Conservation (phyloP, 2,329 filamentous ascomycete species). For the Colletotrichum abscissum region DNA sequence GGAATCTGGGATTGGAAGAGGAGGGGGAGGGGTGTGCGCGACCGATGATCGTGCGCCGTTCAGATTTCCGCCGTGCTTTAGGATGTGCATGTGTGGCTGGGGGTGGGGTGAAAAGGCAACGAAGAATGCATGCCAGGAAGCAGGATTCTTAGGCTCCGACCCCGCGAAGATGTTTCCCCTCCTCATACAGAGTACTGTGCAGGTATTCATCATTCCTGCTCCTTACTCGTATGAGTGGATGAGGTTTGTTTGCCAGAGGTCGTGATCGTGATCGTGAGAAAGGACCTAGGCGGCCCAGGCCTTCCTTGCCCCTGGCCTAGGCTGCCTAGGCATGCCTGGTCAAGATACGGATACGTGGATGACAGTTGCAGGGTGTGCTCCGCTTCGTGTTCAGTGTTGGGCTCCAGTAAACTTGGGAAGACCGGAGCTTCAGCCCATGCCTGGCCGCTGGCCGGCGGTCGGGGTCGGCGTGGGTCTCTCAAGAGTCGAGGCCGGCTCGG, state of each 20-base stretch:
- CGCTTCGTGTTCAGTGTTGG: background rate
- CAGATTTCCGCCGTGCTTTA: background rate
- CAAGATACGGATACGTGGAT: background rate
- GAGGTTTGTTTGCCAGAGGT: background rate
- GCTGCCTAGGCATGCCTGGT: background rate
- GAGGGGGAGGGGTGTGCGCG: conserved; percentile 3
- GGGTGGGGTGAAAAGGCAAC: conserved; percentile 9
- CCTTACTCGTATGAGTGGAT: background rate
- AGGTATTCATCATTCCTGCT: background rate
- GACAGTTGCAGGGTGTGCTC: background rate
- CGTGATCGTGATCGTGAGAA: background rate
- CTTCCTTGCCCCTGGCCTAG: background rate
- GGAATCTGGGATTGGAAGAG: background rate
- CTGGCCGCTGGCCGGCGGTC: conserved; percentile 19
- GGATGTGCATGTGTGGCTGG: conserved; percentile 16
- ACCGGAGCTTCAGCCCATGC: background rate
- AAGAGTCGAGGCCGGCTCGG: conserved; percentile 22
- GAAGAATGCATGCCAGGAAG: conserved; percentile 18
- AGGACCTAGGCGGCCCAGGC: background rate
- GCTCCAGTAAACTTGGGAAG: conserved; percentile 1
- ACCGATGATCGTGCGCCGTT: conserved; percentile 5
- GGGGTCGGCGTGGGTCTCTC: conserved; percentile 29
- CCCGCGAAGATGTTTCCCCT: background rate
- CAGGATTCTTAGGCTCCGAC: conserved; percentile 33
- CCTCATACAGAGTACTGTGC: background rate